Percentiles rank a stretch among this genome's conserved stretches.
Conservation (phyloP, 768 basidiomycete genomes). For the Trametopsis cervina region DNA sequence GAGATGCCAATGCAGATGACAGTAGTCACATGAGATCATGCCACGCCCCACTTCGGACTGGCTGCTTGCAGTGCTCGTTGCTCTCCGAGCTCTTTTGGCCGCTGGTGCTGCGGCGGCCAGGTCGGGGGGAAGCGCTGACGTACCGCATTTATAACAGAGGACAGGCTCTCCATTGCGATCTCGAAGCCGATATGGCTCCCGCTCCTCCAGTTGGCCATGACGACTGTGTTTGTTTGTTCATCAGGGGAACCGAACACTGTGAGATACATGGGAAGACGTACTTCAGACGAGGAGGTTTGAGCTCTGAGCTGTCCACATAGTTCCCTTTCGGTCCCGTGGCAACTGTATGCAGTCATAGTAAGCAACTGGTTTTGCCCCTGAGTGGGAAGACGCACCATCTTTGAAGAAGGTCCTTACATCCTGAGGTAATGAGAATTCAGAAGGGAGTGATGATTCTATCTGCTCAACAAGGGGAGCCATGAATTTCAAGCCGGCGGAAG, state of each 20-base stretch:
- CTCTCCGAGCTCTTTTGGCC: conserved; percentile 47
- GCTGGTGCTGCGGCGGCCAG: conserved; percentile 47
- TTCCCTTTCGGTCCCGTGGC: conserved; percentile 70
- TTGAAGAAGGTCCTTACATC: conserved; percentile 81
- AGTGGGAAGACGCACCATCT: conserved; percentile 49
- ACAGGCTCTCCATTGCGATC: conserved; percentile 79
- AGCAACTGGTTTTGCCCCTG: not conserved
- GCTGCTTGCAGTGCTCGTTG: conserved; percentile 30
- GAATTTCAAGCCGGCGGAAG: conserved; percentile 46
- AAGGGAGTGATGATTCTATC: conserved; percentile 61
- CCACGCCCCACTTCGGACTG: conserved; percentile 54
- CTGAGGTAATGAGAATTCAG: conserved; percentile 80
- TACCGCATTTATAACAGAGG: conserved; percentile 88
- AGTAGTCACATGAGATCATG: conserved; percentile 94
- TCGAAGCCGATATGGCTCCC: conserved; percentile 80
- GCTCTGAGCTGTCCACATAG: conserved; percentile 75
- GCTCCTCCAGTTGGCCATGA: conserved; percentile 83
- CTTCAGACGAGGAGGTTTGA: conserved; percentile 79
- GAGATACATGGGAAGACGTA: conserved; percentile 33
- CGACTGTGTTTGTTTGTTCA: too few species aligned
- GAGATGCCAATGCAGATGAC: conserved; percentile 91
- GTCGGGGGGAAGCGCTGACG: conserved; percentile 60
- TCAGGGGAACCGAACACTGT: not conserved
- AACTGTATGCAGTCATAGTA: conserved; percentile 54
- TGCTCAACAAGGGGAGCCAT: conserved; percentile 68